Conservation (phyloP, 2,329 filamentous ascomycete genomes). For the Helotiales sp. region DNA sequence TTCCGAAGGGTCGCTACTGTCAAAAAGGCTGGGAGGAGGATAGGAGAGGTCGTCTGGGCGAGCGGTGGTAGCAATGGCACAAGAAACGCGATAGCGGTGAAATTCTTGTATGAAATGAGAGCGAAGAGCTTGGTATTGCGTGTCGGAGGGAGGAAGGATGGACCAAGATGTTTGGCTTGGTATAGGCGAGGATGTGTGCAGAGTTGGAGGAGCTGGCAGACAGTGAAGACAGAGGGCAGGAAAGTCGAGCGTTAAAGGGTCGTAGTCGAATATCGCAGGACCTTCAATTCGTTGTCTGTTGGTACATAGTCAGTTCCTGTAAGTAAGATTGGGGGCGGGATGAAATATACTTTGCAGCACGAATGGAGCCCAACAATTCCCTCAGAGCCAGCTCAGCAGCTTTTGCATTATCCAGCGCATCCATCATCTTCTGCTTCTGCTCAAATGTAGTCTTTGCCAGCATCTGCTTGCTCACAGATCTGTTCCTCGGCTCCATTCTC, state of each 20-base stretch:
- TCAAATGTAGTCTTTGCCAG: constrained; percentile 57
- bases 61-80: constrained; percentile 50
- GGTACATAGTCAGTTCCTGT: constrained; percentile 13
- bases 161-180: constrained; percentile 80
- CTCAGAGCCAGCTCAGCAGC: constrained; percentile 83
- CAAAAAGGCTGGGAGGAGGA: constrained; percentile 39
- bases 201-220: constrained; percentile 75
- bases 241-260: constrained; percentile 82
- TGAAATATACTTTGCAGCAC: constrained; percentile 74
- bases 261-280: constrained; percentile 71
- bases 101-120: constrained; percentile 68
- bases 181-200: constrained; percentile 77
- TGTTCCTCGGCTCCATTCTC: constrained; percentile 35
- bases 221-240: constrained; percentile 81
- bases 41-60: constrained; percentile 51
- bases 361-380: constrained; percentile 78
- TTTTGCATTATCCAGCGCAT: constrained; percentile 75
- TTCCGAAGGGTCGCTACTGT: constrained; percentile 38
- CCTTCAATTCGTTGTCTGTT: constrained; percentile 55
- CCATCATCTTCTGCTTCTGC: constrained; percentile 61
- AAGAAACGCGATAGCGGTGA: constrained; percentile 59
- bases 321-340: not conserved
- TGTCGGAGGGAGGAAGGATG: constrained; percentile 69
- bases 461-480: constrained; percentile 49
- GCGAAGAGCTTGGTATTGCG: constrained; percentile 72